These are phyloP conservation scores for Acanthamoeba divionensis DNA, from an alignment of 208 protist species.

Conservation along the genomic window DNA sequence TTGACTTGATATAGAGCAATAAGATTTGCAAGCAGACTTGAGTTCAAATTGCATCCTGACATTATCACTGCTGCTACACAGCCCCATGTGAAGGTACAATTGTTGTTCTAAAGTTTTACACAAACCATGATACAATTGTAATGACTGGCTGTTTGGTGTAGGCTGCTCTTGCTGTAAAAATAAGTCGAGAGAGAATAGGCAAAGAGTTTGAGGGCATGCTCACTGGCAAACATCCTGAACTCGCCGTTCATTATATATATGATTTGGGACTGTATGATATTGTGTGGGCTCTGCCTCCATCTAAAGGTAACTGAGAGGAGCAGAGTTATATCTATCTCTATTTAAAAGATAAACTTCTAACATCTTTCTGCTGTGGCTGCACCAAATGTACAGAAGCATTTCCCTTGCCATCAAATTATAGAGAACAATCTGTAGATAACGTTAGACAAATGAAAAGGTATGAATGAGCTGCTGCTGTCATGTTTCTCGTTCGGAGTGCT, in stretches of 20 bases:
- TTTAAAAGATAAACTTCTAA: too few relatives aligned
- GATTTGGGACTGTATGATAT: background rate
- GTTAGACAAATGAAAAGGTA: constrained; percentile 29
- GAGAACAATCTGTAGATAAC: background rate
- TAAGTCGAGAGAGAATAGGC: constrained; percentile 6
- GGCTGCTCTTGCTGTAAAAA: background rate
- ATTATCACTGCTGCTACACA: background rate
- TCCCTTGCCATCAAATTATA: background rate
- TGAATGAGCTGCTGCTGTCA: too few relatives aligned
- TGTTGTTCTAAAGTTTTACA: too few relatives aligned
- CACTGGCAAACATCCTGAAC: background rate
- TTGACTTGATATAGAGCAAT: too few relatives aligned
- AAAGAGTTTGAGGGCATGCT: constrained; percentile 43
- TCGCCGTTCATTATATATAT: constrained; percentile 22
- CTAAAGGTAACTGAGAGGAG: background rate
- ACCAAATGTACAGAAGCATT: too few relatives aligned
- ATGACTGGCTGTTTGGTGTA: too few relatives aligned
- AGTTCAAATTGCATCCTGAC: background rate
- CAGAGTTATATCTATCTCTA: background rate
- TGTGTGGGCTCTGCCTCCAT: constrained; percentile 11
- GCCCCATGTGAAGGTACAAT: background rate
- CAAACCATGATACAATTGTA: too few relatives aligned
- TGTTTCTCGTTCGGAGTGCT: too few relatives aligned
- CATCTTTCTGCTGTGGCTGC: too few relatives aligned
- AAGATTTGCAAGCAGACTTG: constrained; percentile 2